These are phyloP conservation scores for Trametes hirsuta DNA, from an alignment of 1,284 basidiomycete species.

Conservation along the genomic window DNA sequence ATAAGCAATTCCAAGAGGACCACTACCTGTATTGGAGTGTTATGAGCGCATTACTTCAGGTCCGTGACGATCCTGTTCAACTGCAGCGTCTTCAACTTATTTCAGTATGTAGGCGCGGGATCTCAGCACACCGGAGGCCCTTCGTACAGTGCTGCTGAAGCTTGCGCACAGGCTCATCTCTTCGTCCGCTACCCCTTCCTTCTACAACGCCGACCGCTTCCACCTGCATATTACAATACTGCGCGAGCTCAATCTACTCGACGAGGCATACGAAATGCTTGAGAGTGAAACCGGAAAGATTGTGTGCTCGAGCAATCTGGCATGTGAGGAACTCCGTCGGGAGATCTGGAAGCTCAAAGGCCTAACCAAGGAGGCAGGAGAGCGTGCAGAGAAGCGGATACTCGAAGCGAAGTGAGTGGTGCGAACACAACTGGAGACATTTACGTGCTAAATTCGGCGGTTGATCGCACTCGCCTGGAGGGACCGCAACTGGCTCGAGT, in stretches of 20 bases:
- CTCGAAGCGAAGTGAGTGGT: slow-evolving; percentile 55
- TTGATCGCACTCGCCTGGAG: slow-evolving; percentile 40
- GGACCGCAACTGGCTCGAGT: slow-evolving; percentile 87
- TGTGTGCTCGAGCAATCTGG: slow-evolving; percentile 72
- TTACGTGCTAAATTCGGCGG: slow-evolving; percentile 23
- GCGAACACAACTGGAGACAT: background rate
- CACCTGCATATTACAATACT: slow-evolving; percentile 75
- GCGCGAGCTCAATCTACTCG: slow-evolving; percentile 64
- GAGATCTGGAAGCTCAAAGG: slow-evolving; percentile 64
- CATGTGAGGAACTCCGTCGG: slow-evolving; percentile 75
- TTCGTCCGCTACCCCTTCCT: slow-evolving; percentile 61
- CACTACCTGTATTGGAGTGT: slow-evolving; percentile 85
- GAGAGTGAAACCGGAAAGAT: slow-evolving; percentile 65
- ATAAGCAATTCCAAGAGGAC: slow-evolving; percentile 78
- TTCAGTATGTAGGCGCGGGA: slow-evolving; percentile 59
- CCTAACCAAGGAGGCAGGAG: slow-evolving; percentile 60
- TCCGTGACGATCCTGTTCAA: slow-evolving; percentile 30
- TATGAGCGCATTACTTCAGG: slow-evolving; percentile 81
- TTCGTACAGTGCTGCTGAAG: slow-evolving; percentile 70
- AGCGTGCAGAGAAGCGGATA: slow-evolving; percentile 57
- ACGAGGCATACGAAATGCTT: slow-evolving; percentile 74
- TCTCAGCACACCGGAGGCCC: slow-evolving; percentile 55
- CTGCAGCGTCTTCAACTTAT: background rate
- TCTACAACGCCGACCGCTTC: slow-evolving; percentile 73
- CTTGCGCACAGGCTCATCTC: slow-evolving; percentile 71